These are phyloP conservation scores for Lasiosphaeriaceae sp. DNA, from an alignment of 495 filamentous ascomycete genomes.

Conservation along the genomic window DNA sequence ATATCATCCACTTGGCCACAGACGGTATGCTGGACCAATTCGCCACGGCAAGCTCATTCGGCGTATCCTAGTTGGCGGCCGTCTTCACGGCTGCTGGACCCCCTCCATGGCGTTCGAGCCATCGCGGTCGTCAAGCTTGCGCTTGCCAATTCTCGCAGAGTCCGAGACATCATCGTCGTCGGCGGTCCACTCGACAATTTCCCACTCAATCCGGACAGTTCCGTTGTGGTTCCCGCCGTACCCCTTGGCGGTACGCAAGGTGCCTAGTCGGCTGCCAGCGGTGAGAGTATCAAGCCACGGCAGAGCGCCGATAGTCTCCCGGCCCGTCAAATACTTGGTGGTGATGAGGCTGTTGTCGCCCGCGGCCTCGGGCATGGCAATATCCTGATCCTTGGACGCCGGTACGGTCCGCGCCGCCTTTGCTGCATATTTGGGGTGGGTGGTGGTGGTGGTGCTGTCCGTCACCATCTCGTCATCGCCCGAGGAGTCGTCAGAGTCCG, in stretches of 20 bases:
- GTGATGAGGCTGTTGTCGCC: conserved; percentile 13
- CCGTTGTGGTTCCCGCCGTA: conserved; percentile 54
- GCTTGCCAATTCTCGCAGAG: conserved; percentile 42
- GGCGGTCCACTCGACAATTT: conserved; percentile 72
- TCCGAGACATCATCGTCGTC: conserved; percentile 52
- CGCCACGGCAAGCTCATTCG: background rate
- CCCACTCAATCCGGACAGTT: conserved; percentile 68
- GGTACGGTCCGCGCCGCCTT: background rate
- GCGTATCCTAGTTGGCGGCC: background rate
- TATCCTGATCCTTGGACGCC: conserved; percentile 3
- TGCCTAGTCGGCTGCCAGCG: conserved; percentile 66
- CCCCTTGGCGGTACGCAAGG: conserved; percentile 57
- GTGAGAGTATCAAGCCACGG: conserved; percentile 85
- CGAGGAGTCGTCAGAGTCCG: conserved; percentile 37
- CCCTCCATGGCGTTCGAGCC: conserved; percentile 15
- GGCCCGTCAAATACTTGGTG: conserved; percentile 8
- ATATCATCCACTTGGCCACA: background rate
- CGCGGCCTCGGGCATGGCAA: conserved; percentile 4
- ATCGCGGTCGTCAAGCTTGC: conserved; percentile 48
- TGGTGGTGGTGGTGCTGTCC: conserved; percentile 4
- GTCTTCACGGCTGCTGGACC: conserved; percentile 7
- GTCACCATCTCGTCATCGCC: conserved; percentile 35
- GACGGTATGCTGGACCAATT: background rate
- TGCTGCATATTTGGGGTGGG: background rate
- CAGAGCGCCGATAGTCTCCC: conserved; percentile 45